Conservation (phyloP, 331 rosid genomes). For the Prunus yedoensis region DNA sequence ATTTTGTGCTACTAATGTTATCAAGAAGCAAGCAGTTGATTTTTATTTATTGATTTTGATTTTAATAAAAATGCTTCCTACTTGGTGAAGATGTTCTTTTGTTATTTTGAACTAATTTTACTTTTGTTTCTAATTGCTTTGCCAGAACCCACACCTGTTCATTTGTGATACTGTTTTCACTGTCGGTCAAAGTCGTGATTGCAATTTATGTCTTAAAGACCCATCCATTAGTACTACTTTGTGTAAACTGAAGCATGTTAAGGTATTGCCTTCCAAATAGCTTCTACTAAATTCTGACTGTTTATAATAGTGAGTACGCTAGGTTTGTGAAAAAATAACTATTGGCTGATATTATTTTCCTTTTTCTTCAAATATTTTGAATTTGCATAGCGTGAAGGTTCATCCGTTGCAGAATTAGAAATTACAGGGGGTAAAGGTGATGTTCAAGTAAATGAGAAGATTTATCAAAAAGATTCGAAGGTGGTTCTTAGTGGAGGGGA, state of each 20-base stretch:
- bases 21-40: background rate
- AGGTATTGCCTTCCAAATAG: conserved; percentile 49
- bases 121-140: conserved; percentile 31
- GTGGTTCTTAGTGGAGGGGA: conserved; percentile 74
- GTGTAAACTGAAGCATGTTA: conserved; percentile 77
- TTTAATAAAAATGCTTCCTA: background rate
- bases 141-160: conserved; percentile 72
- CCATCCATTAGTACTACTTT: conserved; percentile 52
- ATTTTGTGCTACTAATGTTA: background rate
- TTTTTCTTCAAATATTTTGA: conserved; percentile 20
- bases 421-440: conserved; percentile 67
- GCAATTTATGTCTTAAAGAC: conserved; percentile 79
- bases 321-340: background rate
- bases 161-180: conserved; percentile 59
- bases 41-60: background rate
- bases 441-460: conserved; percentile 76
- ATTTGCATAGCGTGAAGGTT: conserved; percentile 58
- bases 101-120: conserved; percentile 35
- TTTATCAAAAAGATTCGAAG: conserved; percentile 43
- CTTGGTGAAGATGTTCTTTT: conserved; percentile 19
- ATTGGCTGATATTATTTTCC: conserved; percentile 1
- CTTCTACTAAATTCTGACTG: conserved; percentile 14
- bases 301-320: background rate
- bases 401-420: conserved; percentile 73
- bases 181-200: conserved; percentile 77